Base-by-base conservation (phyloP, 139 green algal genomes). In the Closterium sp. region DNA sequence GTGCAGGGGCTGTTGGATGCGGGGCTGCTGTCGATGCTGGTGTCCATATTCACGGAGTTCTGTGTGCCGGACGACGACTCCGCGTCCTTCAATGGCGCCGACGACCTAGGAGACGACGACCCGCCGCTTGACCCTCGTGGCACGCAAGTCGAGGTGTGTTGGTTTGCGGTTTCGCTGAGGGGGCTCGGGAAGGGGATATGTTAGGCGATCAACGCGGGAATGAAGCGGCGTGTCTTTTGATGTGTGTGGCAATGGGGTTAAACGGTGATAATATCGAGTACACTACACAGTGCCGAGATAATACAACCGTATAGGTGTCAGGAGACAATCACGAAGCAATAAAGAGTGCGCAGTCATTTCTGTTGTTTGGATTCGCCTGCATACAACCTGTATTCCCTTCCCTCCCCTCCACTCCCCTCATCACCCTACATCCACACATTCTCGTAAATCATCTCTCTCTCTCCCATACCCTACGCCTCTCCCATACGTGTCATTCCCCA, bases 21-120 rank as follows among this genome's bases (percentile, higher is more conserved):
- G 29, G 90, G 90, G 28, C 86, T 92, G 90, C 90, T 92, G 86
- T n/a, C 90, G 29, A 31, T 31, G 85, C 90, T 92, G 42, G 42
- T 92, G 38, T 90, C n/a, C 89, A 91, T 89, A 28, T 70, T 89
- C n/a, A 62, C 28, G 29, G 27, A 30, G n/a, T 92, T 92, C 42
- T 88, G 28, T 27, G 42, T 92, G 86, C 29, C 86, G 22, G 90
- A 31, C 29, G 28, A 30, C 24, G 62, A 32, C 85, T 30, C n/a
- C 21, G 28, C 22, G n/a, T 28, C 32, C 79, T 70, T 31, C 70
- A 88, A 29, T 85, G n/a, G 90, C 90, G 79, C 90, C 92, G 89
- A 91, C 27, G 70, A 31, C 13, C 19, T 19, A 30, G 79, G 85
- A 29, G 89, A 28, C 24, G n/a, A 90, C 28, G 88, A 90, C 88